Percentiles rank a stretch among this genome's conserved stretches.
These are phyloP conservation scores for Podaxis rugospora DNA, from an alignment of 768 basidiomycete species.

Conservation along the genomic window DNA sequence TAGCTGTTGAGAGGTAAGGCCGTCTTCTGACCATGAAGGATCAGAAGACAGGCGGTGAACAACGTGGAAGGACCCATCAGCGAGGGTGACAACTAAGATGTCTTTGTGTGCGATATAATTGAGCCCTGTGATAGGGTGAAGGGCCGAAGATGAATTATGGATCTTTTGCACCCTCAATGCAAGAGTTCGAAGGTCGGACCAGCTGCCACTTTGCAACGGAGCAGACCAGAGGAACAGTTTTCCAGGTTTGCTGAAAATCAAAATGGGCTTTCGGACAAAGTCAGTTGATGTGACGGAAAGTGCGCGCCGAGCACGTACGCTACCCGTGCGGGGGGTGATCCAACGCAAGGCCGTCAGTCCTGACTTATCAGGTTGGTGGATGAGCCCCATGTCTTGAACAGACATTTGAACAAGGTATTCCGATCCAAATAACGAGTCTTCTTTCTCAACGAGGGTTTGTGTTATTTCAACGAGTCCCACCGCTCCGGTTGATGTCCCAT, in stretches of 20 bases:
- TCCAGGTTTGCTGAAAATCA: conserved; percentile 60
- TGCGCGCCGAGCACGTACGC: conserved; percentile 28
- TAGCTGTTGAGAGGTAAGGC: conserved; percentile 35
- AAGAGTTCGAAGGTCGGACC: conserved; percentile 50
- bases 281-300: not conserved
- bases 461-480: conserved; percentile 51
- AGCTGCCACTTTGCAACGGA: conserved; percentile 21
- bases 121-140: conserved; percentile 58
- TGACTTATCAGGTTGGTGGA: conserved; percentile 36
- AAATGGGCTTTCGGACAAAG: conserved; percentile 38
- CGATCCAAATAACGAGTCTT: conserved; percentile 25
- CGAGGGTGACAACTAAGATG: conserved; percentile 50
- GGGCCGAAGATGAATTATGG: conserved; percentile 54
- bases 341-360: conserved; percentile 53
- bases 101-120: conserved; percentile 48
- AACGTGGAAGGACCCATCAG: conserved; percentile 69
- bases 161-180: conserved; percentile 40
- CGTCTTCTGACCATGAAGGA: conserved; percentile 27
- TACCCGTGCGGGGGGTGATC: conserved; percentile 36
- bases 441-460: conserved; percentile 34
- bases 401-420: conserved; percentile 29
- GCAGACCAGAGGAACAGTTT: conserved; percentile 53
- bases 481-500: conserved; percentile 53
- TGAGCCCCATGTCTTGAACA: conserved; percentile 23
- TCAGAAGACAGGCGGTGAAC: conserved; percentile 45